Percentiles rank a stretch among this genome's conserved stretches.
Conservation (phyloP, 148 eudicot species). For the Rhododendron mucronatum region DNA sequence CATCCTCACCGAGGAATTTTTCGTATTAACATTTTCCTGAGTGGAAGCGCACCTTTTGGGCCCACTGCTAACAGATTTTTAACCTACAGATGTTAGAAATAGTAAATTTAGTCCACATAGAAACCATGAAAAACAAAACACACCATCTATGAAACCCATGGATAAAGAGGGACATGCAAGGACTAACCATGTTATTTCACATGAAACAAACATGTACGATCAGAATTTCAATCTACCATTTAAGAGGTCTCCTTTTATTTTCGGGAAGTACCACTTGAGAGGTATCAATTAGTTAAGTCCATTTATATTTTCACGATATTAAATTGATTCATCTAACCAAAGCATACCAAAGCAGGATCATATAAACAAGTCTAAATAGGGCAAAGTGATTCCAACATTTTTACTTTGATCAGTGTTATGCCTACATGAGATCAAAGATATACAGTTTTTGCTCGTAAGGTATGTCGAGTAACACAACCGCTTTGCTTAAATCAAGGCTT, state of each 20-base stretch:
- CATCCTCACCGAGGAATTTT: conserved; percentile 74
- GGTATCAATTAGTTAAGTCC: not conserved
- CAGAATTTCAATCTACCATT: not conserved
- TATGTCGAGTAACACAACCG: not conserved
- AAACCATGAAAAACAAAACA: conserved; percentile 3
- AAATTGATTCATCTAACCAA: not conserved
- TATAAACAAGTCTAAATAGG: not conserved
- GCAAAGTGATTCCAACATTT: not conserved
- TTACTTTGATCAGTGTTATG: not conserved
- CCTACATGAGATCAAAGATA: not conserved
- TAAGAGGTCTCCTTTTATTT: not conserved
- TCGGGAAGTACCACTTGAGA: not conserved
- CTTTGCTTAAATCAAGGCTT: not conserved
- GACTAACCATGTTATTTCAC: not conserved
- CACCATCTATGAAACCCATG: not conserved
- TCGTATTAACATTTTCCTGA: conserved; percentile 71
- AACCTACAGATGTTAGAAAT: conserved; percentile 44
- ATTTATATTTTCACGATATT: not conserved
- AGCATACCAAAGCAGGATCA: not conserved
- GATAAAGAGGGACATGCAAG: not conserved
- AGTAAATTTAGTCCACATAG: not conserved
- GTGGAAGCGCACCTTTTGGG: conserved; percentile 71
- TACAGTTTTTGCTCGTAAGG: not conserved
- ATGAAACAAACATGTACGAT: not conserved
- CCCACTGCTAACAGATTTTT: conserved; percentile 80